Percentiles rank a stretch among this genome's conserved stretches.
phyloP scores from a whole-genome alignment of 345 rosid species.

The Lagerstroemia speciosa region DNA sequence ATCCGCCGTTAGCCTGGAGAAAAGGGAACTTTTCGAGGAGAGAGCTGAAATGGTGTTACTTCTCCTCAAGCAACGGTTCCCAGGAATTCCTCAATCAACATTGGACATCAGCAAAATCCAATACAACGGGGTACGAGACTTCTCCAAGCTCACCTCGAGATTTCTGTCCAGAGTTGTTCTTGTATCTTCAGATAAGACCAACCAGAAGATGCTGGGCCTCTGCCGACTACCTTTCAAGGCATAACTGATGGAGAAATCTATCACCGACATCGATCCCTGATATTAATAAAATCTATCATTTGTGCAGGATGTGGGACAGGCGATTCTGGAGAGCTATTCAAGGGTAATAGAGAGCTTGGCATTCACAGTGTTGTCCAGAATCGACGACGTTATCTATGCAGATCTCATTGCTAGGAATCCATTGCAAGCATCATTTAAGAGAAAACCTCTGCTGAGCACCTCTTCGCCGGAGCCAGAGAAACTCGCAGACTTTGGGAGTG shows the following conservation, averaged over 20 bases:
- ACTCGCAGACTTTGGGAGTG: conserved; percentile 6
- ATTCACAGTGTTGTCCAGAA: conserved; percentile 59
- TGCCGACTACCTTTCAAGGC: too few relatives aligned
- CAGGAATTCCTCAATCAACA: conserved; percentile 71
- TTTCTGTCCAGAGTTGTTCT: not conserved
- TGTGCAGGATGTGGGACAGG: conserved; percentile 74
- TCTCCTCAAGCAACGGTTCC: conserved; percentile 63
- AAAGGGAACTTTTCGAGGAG: conserved; percentile 84
- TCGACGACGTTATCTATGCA: conserved; percentile 69
- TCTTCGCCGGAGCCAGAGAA: conserved; percentile 1
- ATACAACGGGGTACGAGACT: conserved; percentile 43
- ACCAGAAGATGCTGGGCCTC: not conserved
- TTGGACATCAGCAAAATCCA: conserved; percentile 90
- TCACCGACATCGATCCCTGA: too few relatives aligned
- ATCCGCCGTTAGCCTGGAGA: conserved; percentile 73
- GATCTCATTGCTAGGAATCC: conserved; percentile 54
- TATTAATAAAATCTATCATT: not conserved
- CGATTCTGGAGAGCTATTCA: conserved; percentile 76
- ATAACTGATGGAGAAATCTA: too few relatives aligned
- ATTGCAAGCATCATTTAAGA: conserved; percentile 25
- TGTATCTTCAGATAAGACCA: not conserved
- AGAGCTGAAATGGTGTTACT: conserved; percentile 80
- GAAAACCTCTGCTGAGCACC: conserved; percentile 17
- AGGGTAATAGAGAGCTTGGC: conserved; percentile 84
- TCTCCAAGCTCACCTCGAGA: not conserved